Conservation (phyloP, 108 stramenopile species). For the Cyclotella atomus region DNA sequence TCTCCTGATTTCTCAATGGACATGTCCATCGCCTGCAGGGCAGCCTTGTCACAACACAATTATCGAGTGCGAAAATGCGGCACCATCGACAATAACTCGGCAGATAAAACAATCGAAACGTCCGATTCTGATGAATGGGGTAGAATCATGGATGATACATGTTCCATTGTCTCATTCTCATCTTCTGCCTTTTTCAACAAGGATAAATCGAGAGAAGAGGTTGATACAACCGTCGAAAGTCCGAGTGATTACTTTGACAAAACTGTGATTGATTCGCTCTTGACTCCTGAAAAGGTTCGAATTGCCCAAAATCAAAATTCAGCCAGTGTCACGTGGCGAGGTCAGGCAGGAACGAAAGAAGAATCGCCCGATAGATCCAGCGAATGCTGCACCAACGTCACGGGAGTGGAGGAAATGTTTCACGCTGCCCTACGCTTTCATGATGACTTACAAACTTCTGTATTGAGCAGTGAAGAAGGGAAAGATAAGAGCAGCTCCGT, state of each 20-base stretch:
- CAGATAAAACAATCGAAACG: not conserved
- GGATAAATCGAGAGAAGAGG: not conserved
- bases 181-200: conserved; percentile 14
- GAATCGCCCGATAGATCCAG: conserved; percentile 19
- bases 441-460: conserved; percentile 27
- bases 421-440: conserved; percentile 31
- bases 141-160: conserved; percentile 34
- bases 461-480: not conserved
- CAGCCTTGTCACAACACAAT: conserved; percentile 43
- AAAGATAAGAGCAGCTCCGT: conserved; percentile 29
- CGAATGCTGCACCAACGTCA: conserved; percentile 13
- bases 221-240: conserved; percentile 3
- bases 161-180: conserved; percentile 25
- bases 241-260: conserved; percentile 45
- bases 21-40: conserved; percentile 48
- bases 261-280: conserved; percentile 20
- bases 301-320: not conserved
- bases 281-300: conserved; percentile 34
- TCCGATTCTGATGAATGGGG: conserved; percentile 40
- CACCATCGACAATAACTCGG: conserved; percentile 20
- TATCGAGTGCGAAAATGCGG: conserved; percentile 43
- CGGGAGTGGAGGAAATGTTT: conserved; percentile 41
- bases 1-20: conserved; percentile 47
- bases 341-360: not conserved
- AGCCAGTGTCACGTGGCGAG: conserved; percentile 25